Evolutionary conservation across 352 stramenopile genomes (phyloP).

Genomic region (Blastocystis hominis): DNA sequence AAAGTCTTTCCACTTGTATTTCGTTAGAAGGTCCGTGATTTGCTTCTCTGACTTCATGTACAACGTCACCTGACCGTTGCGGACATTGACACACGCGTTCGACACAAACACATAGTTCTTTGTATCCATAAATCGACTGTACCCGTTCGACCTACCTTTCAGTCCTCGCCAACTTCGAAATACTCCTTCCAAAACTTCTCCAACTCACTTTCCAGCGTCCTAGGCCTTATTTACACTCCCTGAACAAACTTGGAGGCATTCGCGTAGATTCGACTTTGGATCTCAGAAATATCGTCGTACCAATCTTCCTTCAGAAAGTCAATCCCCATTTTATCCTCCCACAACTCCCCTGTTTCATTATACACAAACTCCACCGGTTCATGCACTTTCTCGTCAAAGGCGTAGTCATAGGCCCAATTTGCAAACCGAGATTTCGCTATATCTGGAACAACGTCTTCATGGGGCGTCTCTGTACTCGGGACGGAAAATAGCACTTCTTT

Average conservation of each 20-base stretch:
- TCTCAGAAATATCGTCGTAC: constrained; percentile 8
- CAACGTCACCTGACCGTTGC: background rate
- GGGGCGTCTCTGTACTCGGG: background rate
- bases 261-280: background rate
- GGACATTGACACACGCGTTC: background rate
- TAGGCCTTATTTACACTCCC: background rate
- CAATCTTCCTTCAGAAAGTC: background rate
- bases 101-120: constrained; percentile 35
- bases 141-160: background rate
- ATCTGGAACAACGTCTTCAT: background rate
- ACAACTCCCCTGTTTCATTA: constrained; percentile 12
- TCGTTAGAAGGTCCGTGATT: background rate
- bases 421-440: background rate
- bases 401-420: background rate
- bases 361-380: constrained; percentile 6
- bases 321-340: constrained; percentile 6
- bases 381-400: background rate
- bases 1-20: constrained; percentile 39
- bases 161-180: background rate
- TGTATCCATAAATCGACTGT: background rate
- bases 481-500: background rate
- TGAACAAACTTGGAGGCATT: background rate
- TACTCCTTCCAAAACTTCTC: constrained; percentile 25
- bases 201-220: background rate
- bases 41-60: background rate